Evolutionary conservation across 805 yeast genomes (phyloP), one percentile per base, ranked within the genome.

Genomic region (Saccharomycopsis olivae): DNA sequence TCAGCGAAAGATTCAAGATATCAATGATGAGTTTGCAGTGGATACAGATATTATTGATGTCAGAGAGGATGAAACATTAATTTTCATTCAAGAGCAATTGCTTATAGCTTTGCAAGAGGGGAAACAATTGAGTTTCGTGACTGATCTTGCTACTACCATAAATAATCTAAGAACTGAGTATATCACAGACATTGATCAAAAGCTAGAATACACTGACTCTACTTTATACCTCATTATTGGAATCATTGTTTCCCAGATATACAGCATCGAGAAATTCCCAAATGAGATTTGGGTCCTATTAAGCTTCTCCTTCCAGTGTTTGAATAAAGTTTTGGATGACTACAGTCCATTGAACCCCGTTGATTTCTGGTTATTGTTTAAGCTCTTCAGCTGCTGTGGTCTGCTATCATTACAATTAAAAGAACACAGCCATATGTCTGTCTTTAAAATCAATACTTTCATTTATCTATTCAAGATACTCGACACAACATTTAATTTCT

Each of bases 41-140:
- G 16, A n/a, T 20, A 8, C 16, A 10, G 20, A 33, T 18, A 21
- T n/a, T 14, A 13, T 8, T 5, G 8, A 21, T 9, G 25, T 24
- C n/a, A 34, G 15, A 20, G 29, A 27, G 11, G 37, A 35, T n/a
- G 35, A 38, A n/a, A 15, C 25, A 11, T n/a, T 42, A 4, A 19
- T 29, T 4, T 36, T 42, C 14, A 27, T 42, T 14, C 42, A 38
- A 27, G 33, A 42, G 16, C 42, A 35, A 19, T 21, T 38, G 17
- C 15, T 35, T 5, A n/a, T 11, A 11, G 39, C 37, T 10, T 18
- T 42, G 10, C 20, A 27, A 4, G 29, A 35, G 4, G 35, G 35
- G 18, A 35, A 31, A 15, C 36, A 38, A 27, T 23, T 20, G 8
- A 25, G 20, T n/a, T 42, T 42, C 13, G 28, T 39, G 13, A 29